Percentiles rank a stretch among this genome's conserved stretches.
Conservation (phyloP, 1,284 basidiomycete genomes). For the Mycena sp. region DNA sequence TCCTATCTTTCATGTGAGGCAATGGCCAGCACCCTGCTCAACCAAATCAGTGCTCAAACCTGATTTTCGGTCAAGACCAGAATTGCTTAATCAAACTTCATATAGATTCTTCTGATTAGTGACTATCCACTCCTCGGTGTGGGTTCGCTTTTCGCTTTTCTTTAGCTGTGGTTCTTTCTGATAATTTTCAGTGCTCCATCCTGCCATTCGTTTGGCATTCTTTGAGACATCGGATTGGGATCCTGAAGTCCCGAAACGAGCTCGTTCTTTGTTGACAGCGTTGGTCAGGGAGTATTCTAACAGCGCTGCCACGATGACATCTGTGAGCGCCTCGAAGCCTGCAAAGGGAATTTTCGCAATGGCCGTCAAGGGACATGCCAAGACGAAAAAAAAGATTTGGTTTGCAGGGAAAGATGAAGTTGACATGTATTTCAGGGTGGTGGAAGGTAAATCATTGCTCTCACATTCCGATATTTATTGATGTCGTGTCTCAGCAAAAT, state of each 20-base stretch:
- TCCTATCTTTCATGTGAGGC: no score
- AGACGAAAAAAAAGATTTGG: background rate
- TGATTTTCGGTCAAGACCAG: no score
- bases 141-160: no score
- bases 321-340: background rate
- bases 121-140: no score
- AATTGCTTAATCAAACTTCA: no score
- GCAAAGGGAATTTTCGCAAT: conserved; percentile 1
- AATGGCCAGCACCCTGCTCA: no score
- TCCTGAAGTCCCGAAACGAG: background rate
- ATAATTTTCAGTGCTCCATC: background rate
- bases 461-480: background rate
- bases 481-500: conserved; percentile 3
- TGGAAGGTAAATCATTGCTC: conserved; percentile 29
- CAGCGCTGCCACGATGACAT: background rate
- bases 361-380: background rate
- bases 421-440: conserved; percentile 19
- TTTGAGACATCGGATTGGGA: background rate
- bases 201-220: background rate
- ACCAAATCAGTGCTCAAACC: no score
- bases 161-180: no score
- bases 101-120: no score
- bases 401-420: background rate
- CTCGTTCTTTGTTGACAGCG: background rate
- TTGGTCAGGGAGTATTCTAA: background rate